Percentiles rank a stretch among this genome's conserved stretches.
phyloP scores from a whole-genome alignment of 148 eudicot genomes.

The Polygonum aviculare region DNA sequence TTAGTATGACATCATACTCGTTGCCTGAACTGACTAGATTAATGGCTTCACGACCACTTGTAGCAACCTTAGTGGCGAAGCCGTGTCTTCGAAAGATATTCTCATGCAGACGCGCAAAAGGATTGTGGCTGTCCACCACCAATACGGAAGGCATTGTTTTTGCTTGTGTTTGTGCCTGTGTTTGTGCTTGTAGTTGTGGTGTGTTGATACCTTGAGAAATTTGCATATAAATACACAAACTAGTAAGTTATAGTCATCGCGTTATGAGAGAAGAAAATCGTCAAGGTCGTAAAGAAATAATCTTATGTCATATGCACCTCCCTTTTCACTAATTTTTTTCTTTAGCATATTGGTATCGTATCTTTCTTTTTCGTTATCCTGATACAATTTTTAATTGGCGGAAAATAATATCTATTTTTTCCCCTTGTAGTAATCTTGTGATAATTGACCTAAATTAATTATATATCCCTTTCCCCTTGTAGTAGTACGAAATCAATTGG shows the following conservation, averaged over 20 bases:
- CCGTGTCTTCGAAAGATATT: background rate
- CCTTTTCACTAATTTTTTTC: background rate
- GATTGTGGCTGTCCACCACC: background rate
- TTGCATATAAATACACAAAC: background rate
- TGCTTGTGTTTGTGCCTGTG: background rate
- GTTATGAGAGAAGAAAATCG: background rate
- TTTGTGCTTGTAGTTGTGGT: background rate
- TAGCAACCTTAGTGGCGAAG: background rate
- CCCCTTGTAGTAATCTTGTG: background rate
- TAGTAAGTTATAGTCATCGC: background rate
- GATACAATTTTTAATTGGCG: background rate
- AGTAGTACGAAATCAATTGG: too few species aligned
- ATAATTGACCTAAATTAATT: too few species aligned
- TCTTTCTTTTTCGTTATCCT: background rate
- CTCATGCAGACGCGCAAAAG: background rate
- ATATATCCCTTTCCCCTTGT: too few species aligned
- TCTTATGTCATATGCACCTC: background rate
- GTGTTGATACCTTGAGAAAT: background rate
- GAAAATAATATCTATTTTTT: background rate
- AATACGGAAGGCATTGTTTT: background rate
- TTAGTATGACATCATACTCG: background rate
- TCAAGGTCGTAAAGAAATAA: background rate
- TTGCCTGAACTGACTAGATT: background rate
- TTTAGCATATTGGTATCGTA: background rate
- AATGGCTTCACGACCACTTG: background rate